Base-by-base conservation (phyloP, 2,329 filamentous ascomycete species). In the Colletotrichum magnum region DNA sequence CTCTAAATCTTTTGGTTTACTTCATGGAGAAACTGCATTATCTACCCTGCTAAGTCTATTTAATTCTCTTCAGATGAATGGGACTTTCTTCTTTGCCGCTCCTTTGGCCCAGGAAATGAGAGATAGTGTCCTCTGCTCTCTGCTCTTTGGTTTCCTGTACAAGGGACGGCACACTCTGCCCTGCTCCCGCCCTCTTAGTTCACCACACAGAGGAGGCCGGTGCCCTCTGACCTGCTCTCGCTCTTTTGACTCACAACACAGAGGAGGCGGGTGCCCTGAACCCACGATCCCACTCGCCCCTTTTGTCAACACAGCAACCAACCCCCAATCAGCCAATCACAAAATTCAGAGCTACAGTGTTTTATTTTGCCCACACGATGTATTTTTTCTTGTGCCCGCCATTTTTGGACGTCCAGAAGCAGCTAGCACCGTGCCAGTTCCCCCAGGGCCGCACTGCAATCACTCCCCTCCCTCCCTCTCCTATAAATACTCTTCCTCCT, bases 241-340 rank as follows among this genome's bases (percentile, higher is more conserved):
- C 47, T 21, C 21, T 52, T 43, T 28, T 28, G 15, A 15, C 18
- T 52, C 15, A 52, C 5, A 16, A 39, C 18, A 28, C 18, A 41
- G 13, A 26, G 12, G 26, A 21, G 28, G 21, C 36, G 15, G 47
- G 47, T 24, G n/a, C n/a, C 24, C 32, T 60, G 26, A 21, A 28
- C 24, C 12, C 43, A 48, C 7, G 57, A 59, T 59, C 57, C 26
- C 36, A 32, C 28, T 39, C 45, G 24, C 45, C 21, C 18, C 47
- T 2, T 39, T 1, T 18, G 5, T 51, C 58, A 41, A 28, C 18
- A 21, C 43, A 32, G n/a, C 32, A 52, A 28, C 58, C n/a, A 52
- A 41, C 15, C 32, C 21, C 16, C 32, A 48, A 52, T 43, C 58
- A 5, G 58, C 58, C 58, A 60, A 60, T 60, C 58, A 60, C 47